These are phyloP conservation scores for Colletotrichum falcatum DNA, from an alignment of 2,329 filamentous ascomycete genomes.

Conservation along the genomic window DNA sequence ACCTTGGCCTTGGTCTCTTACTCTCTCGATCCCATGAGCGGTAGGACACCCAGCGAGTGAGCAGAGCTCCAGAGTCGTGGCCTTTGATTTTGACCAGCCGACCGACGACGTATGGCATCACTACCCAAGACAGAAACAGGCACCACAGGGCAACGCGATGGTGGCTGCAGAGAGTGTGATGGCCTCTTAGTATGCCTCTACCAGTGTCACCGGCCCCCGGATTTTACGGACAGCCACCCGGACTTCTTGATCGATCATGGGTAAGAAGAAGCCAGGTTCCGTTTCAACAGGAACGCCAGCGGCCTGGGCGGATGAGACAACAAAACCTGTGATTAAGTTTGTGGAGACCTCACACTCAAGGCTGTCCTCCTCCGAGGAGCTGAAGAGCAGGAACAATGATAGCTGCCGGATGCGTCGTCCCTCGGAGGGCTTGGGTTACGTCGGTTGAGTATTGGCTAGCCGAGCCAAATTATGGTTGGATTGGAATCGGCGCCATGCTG, in stretches of 20 bases:
- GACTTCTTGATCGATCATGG: not conserved
- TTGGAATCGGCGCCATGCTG: not conserved
- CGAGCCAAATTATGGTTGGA: not conserved
- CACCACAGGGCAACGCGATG: not conserved
- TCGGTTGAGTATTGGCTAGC: not conserved
- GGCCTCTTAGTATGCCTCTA: not conserved
- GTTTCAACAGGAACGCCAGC: not conserved
- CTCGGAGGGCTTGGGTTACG: not conserved
- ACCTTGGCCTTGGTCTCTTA: not conserved
- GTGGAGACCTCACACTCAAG: not conserved
- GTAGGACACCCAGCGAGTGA: not conserved
- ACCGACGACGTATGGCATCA: not conserved
- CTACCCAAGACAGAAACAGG: not conserved
- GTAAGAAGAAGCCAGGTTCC: not conserved
- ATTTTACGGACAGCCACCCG: not conserved
- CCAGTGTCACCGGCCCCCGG: not conserved
- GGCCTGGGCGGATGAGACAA: no score
- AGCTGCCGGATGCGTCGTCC: not conserved
- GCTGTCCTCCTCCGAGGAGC: not conserved
- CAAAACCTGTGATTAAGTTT: no score
- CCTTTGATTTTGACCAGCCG: not conserved
- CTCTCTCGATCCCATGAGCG: not conserved
- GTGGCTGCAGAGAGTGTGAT: not conserved
- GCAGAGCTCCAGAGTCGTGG: not conserved
- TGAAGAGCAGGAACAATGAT: not conserved